phyloP scores from a whole-genome alignment of 2,329 filamentous ascomycete genomes.

The Fusarium mundagurra region DNA sequence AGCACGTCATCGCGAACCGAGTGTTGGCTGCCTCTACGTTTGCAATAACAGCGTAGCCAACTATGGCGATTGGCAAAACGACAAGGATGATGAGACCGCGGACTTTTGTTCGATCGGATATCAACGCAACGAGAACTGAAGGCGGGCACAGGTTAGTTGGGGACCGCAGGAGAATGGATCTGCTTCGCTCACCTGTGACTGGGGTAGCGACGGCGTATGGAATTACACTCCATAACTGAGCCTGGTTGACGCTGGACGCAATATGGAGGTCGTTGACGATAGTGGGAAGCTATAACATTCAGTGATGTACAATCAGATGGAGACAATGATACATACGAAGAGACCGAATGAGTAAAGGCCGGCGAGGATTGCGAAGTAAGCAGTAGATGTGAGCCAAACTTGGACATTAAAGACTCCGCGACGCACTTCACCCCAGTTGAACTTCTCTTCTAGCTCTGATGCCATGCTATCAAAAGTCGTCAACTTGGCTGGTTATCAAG shows the following conservation, averaged over 20 bases:
- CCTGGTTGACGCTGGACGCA: not conserved
- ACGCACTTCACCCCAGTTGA: not conserved
- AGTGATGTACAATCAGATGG: rapidly evolving
- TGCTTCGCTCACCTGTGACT: not conserved
- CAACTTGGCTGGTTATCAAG: not conserved
- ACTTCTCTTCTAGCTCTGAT: not conserved
- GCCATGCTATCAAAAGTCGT: not conserved
- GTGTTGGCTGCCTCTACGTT: conserved; percentile 45
- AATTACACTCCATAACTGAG: not conserved
- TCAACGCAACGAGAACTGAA: not conserved
- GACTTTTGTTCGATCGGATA: not conserved
- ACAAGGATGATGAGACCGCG: not conserved
- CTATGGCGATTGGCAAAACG: not conserved
- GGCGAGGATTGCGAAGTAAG: not conserved
- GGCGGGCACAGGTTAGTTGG: not conserved
- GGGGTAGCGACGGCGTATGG: not conserved
- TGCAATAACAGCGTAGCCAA: not conserved
- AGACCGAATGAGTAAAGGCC: conserved; percentile 4
- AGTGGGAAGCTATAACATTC: not conserved
- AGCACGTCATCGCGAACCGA: conserved; percentile 73
- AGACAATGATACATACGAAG: not conserved
- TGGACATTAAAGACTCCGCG: not conserved
- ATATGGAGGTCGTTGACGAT: conserved; percentile 2
- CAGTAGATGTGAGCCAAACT: conserved; percentile 4
- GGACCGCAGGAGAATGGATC: rapidly evolving